Percentiles rank a stretch among this genome's conserved stretches.
These are phyloP conservation scores for Leishmania mexicana DNA, from an alignment of 208 protist species.

Conservation along the genomic window DNA sequence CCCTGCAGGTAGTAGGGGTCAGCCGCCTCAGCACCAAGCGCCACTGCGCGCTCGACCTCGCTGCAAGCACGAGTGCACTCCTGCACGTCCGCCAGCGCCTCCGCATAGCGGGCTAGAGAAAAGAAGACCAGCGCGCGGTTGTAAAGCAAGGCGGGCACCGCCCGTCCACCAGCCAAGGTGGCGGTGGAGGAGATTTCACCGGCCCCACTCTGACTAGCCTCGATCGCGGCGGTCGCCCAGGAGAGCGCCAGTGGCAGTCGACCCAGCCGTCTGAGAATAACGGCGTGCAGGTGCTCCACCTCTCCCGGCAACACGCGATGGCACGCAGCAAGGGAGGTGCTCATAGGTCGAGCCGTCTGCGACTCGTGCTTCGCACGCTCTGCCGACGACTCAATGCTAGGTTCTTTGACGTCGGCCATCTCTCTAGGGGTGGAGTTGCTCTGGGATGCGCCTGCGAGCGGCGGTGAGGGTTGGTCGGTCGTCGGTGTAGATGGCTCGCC, in stretches of 20 bases:
- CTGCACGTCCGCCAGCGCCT: slow-evolving; percentile 46
- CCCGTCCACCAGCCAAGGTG: slow-evolving; percentile 13
- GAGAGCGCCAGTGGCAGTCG: slow-evolving; percentile 23
- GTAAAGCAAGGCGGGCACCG: slow-evolving; percentile 49
- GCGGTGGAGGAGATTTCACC: not conserved
- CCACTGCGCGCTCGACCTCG: not conserved
- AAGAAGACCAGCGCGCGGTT: slow-evolving; percentile 53
- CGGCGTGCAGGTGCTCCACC: slow-evolving; percentile 20
- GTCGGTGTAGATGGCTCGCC: not conserved
- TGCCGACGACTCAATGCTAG: not conserved
- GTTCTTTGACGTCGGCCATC: not conserved
- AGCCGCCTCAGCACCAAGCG: slow-evolving; percentile 8
- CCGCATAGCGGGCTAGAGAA: slow-evolving; percentile 36
- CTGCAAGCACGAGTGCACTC: slow-evolving; percentile 38
- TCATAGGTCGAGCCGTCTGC: not conserved
- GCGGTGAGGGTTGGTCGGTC: not conserved
- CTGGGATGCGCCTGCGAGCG: not conserved
- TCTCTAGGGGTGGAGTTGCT: not conserved
- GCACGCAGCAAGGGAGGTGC: not conserved
- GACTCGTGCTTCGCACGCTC: not conserved
- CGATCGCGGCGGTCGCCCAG: slow-evolving; percentile 27
- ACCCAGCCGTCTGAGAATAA: slow-evolving; percentile 29
- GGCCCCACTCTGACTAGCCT: not conserved
- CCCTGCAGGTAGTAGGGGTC: slow-evolving; percentile 84
- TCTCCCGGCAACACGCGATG: slow-evolving; percentile 10